Base-by-base conservation (phyloP, 1,284 basidiomycete genomes). In the Neonothopanus nambi region DNA sequence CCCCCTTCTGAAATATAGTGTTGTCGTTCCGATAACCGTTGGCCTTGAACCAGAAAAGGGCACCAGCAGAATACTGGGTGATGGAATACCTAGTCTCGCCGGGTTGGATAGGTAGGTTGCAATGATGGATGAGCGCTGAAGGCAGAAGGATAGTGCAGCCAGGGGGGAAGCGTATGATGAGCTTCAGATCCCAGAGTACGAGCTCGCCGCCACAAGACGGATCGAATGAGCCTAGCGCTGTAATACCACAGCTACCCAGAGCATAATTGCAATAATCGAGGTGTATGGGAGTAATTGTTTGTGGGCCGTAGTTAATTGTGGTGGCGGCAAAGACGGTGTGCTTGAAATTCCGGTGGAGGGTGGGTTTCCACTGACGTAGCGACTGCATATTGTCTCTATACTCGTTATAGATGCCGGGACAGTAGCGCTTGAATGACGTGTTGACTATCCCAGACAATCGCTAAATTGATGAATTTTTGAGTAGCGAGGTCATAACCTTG, bases 41-140 rank as follows among this genome's bases (percentile, higher is more conserved):
- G n/a, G n/a, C n/a, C n/a, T n/a, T n/a, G n/a, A n/a, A n/a, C n/a
- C 41, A 17, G 51, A 52, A 26, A 38, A 45, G 18, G 45, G 51
- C 7, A n/a, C n/a, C n/a, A n/a, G n/a, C n/a, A n/a, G n/a, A n/a
- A n/a, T n/a, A n/a, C n/a, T n/a, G n/a, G n/a, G 46, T 21, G 6
- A 52, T n/a, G 20, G 51, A 44, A 18, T 46, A 46, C 13, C 51
- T 24, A 3, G 33, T 45, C 36, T 52, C 43, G 12, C 26, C 43
- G n/a, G 15, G 9, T 17, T 45, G 35, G 20, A 52, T 21, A 5
- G 51, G 42, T 3, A 52, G 3, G 13, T 45, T 46, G 11, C 33
- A 52, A 39, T 52, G 42, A 7, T 26, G 43, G 12, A 51, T 36
- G 3, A 49, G 40, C 6, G 36, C 58, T 13, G 50, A 51, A 17